A percentile compares a stretch with the other conserved stretches of the same genome.
These are phyloP conservation scores for Pseudocercospora ulei DNA, from an alignment of 2,329 filamentous ascomycete species.

Conservation along the genomic window DNA sequence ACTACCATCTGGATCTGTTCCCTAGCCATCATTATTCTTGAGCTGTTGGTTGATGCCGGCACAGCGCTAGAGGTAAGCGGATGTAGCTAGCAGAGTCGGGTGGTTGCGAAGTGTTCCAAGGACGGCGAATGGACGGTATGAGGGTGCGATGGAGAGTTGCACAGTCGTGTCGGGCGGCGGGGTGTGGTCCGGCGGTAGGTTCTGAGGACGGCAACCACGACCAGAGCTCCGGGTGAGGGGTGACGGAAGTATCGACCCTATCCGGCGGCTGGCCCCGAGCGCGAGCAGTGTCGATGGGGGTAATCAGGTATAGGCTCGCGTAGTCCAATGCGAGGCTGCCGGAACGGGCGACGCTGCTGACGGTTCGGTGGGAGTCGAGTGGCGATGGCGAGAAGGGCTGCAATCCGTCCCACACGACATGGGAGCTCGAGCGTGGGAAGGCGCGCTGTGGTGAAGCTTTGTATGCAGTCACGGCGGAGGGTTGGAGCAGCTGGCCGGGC, in stretches of 20 bases:
- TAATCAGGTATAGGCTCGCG: conserved; percentile 5
- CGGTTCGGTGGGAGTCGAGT: conserved; percentile 1
- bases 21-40: conserved; percentile 22
- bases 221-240: background rate
- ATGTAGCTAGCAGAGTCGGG: conserved; percentile 8
- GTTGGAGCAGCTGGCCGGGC: conserved; percentile 8
- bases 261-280: too few relatives aligned
- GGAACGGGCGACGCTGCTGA: conserved; percentile 3
- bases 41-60: conserved; percentile 2
- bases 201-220: conserved; percentile 5
- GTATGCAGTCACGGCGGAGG: conserved; percentile 15
- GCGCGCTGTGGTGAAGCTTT: conserved; percentile 15
- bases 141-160: background rate
- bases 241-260: too few relatives aligned
- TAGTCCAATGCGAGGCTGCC: background rate
- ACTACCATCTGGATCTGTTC: conserved; percentile 17
- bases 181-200: background rate
- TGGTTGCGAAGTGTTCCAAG: conserved; percentile 4
- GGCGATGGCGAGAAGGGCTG: conserved; percentile 14
- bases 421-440: conserved; percentile 12
- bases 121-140: background rate
- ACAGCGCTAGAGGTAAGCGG: conserved; percentile 10
- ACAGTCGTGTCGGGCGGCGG: conserved; percentile 1
- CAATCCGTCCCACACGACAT: conserved; percentile 21
- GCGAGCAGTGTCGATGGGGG: conserved; percentile 5